Base-by-base conservation (phyloP, 345 rosid genomes). In the Gossypium anomalum region DNA sequence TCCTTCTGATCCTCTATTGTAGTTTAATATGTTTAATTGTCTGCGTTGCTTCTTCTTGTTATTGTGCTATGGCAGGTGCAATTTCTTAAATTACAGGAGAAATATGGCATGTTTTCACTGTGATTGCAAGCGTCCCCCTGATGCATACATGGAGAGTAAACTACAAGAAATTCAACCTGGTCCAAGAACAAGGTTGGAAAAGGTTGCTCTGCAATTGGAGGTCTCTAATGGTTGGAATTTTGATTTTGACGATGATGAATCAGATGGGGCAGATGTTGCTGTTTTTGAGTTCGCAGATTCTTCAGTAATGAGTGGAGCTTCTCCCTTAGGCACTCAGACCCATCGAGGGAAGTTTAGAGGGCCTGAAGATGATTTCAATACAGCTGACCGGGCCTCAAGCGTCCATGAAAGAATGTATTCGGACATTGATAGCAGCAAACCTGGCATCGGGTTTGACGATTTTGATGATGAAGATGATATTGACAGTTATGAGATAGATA, bases 201-300 rank as follows among this genome's bases (percentile, higher is more conserved):
- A 86, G 75, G 73, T 67, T 80, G 77, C 84, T 52, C 79, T 65
- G 47, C 81, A 87, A 72, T 78, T 78, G 47, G 94, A 88, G 80
- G 90, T 93, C 75, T 87, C 97, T 65, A 87, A 89, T 81, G 94
- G 94, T 5, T 68, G 99, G 97, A 95, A 93, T 86, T 95, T 93
- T 73, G 94, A 95, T 80, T 95, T 95, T 55, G 99, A 93, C 71
- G 99, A 95, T 44, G 89, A 92, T 81, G 99, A 89, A 87, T 95
- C 99, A 60, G 99, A 95, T 76, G 99, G 98, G 71, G 71, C 96
- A 74, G 98, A 93, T 85, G 94, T 94, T 75, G 98, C 93, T 84
- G 87, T 94, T 1, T 94, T 92, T 72, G 97, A 93, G 86, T 81
- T 90, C 75, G 97, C 94, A 22, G 96, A 93, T 85, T 87, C 93